Percentiles rank a stretch among this genome's conserved stretches.
Conservation (phyloP, 129 eudicot genomes). For the Gnaphalium uliginosum region DNA sequence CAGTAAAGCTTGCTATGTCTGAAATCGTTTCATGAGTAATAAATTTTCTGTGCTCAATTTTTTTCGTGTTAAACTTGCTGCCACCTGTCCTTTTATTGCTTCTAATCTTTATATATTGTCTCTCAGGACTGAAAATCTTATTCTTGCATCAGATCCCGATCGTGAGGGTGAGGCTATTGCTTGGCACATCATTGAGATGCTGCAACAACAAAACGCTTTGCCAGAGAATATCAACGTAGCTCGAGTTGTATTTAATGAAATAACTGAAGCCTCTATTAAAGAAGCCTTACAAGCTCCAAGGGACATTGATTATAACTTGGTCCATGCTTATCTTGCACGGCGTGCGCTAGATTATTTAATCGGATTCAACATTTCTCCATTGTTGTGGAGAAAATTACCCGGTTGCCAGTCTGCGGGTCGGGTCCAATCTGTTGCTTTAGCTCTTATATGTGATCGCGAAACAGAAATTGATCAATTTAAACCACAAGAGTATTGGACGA, state of each 20-base stretch:
- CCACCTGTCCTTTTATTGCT: conserved; percentile 7
- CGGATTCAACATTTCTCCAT: conserved; percentile 93
- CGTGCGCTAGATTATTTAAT: conserved; percentile 96
- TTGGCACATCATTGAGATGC: conserved; percentile 96
- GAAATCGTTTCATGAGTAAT: not conserved
- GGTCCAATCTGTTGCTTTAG: conserved; percentile 92
- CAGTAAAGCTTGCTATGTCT: not conserved
- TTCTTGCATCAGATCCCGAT: conserved; percentile 98
- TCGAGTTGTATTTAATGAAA: conserved; percentile 85
- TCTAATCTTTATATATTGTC: conserved; percentile 21
- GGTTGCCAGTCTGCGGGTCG: conserved; percentile 99
- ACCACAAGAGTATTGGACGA: conserved; percentile 87
- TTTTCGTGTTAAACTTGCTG: not conserved
- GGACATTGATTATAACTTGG: conserved; percentile 74
- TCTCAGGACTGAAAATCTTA: conserved; percentile 82
- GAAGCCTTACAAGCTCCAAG: conserved; percentile 79
- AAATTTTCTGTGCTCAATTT: not conserved
- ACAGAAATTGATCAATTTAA: conserved; percentile 75
- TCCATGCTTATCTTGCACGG: conserved; percentile 90
- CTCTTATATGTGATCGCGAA: conserved; percentile 85
- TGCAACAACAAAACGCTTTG: conserved; percentile 82
- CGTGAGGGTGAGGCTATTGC: conserved; percentile 99
- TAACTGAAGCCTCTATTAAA: conserved; percentile 88
- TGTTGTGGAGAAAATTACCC: conserved; percentile 91
- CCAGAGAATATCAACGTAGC: conserved; percentile 63